These are phyloP conservation scores for Stachybotrys chlorohalonatus DNA, from an alignment of 2,329 filamentous ascomycete species.

Conservation along the genomic window DNA sequence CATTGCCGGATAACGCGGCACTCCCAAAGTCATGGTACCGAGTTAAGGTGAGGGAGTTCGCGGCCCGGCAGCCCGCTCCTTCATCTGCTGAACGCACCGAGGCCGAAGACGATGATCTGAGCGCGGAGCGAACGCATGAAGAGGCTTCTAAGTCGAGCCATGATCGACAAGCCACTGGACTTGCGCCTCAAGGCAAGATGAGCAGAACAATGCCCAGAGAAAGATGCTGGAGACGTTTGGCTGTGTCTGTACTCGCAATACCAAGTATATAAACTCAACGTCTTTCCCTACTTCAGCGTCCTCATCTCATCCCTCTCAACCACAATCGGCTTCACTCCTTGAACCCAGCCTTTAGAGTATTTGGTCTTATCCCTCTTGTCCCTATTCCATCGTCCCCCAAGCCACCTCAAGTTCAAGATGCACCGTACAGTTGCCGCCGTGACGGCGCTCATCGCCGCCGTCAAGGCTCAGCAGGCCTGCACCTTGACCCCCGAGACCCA, in stretches of 20 bases:
- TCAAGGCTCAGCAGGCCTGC: conserved; percentile 41
- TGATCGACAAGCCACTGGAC: not conserved
- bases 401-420: conserved; percentile 12
- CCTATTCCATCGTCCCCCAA: conserved; percentile 2
- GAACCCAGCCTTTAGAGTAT: not conserved
- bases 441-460: conserved; percentile 16
- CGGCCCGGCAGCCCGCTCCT: not conserved
- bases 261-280: not conserved
- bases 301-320: not conserved
- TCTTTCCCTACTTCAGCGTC: not conserved
- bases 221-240: not conserved
- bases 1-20: not conserved
- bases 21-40: not conserved
- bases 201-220: not conserved
- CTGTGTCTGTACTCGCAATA: not conserved
- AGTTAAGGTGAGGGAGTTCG: not conserved
- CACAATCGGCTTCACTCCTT: not conserved
- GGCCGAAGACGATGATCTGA: not conserved
- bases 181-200: not conserved
- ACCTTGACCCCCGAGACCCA: conserved; percentile 38
- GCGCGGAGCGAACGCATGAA: not conserved
- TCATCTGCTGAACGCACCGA: not conserved
- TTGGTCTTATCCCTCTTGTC: not conserved
- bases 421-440: conserved; percentile 17
- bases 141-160: not conserved